phyloP scores from a whole-genome alignment of 805 yeast species.

The Tetrapisispora fleetii region DNA sequence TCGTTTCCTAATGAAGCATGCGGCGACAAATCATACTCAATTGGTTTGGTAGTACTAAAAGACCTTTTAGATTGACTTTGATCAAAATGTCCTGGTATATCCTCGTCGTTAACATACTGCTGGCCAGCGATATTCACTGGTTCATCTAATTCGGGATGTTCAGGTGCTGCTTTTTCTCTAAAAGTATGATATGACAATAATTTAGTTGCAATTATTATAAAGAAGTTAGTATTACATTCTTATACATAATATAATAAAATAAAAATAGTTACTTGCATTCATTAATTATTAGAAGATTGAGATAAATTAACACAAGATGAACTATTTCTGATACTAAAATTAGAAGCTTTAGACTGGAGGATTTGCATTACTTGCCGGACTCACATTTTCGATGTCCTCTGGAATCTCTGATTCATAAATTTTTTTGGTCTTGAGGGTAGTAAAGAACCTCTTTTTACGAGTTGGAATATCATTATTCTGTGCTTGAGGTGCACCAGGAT shows the following conservation, averaged over 20 bases:
- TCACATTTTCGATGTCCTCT: background rate
- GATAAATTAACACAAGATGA: background rate
- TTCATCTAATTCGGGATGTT: background rate
- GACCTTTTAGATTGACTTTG: background rate
- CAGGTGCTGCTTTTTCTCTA: background rate
- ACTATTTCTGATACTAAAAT: constrained; percentile 1
- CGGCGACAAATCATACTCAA: background rate
- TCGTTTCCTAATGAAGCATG: background rate
- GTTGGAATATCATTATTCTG: constrained; percentile 1
- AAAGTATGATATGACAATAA: background rate
- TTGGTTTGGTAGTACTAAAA: background rate
- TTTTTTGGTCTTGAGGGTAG: constrained; percentile 9
- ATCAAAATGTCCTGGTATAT: background rate
- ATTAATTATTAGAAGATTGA: background rate
- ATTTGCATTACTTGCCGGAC: background rate
- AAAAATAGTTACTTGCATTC: background rate
- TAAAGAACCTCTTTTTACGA: constrained; percentile 4
- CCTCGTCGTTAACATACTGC: background rate
- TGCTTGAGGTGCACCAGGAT: background rate
- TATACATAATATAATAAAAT: background rate
- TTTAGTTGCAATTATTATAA: background rate
- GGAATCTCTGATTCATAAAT: background rate
- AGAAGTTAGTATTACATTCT: background rate
- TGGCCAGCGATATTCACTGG: background rate
- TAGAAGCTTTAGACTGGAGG: background rate